Percentiles rank a stretch among this genome's conserved stretches.
These are phyloP conservation scores for Phycomyces nitens DNA, from an alignment of 192 early-diverging fungal genomes.

Conservation along the genomic window DNA sequence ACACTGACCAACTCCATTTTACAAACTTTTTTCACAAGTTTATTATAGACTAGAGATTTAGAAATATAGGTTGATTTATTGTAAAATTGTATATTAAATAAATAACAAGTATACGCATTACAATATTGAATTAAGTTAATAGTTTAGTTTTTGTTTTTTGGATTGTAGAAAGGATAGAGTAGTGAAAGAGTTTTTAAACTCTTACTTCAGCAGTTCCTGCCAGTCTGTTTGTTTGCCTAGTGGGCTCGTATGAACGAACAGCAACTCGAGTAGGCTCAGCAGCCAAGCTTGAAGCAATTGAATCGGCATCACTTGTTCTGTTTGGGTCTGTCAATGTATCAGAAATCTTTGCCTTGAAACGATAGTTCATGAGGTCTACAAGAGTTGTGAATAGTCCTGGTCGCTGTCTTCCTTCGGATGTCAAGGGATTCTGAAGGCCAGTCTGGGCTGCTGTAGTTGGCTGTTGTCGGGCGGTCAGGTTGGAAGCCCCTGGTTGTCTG, in stretches of 20 bases:
- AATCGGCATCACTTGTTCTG: neutral
- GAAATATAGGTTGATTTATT: too few relatives aligned
- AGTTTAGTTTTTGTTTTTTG: too few relatives aligned
- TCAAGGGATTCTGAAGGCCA: neutral
- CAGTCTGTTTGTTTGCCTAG: too few relatives aligned
- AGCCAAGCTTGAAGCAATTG: neutral
- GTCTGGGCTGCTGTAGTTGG: neutral
- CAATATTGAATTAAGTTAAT: too few relatives aligned
- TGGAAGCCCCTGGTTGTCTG: neutral
- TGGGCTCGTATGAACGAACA: neutral
- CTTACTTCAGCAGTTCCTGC: too few relatives aligned
- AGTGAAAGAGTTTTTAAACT: too few relatives aligned
- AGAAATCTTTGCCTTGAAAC: conserved; percentile 10
- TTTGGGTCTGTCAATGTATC: neutral
- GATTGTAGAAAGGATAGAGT: too few relatives aligned
- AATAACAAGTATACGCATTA: too few relatives aligned
- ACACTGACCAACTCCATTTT: too few relatives aligned
- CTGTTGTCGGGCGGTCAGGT: neutral
- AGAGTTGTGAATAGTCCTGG: conserved; percentile 16
- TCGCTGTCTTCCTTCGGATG: neutral
- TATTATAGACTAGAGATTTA: too few relatives aligned
- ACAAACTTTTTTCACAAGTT: too few relatives aligned
- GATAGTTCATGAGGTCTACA: conserved; percentile 8
- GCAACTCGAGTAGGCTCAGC: neutral
- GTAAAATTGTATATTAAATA: too few relatives aligned